Evolutionary conservation across 192 early-diverging fungal genomes (phyloP), one percentile per base, ranked within the genome.

Genomic region (Linnemannia elongata): DNA sequence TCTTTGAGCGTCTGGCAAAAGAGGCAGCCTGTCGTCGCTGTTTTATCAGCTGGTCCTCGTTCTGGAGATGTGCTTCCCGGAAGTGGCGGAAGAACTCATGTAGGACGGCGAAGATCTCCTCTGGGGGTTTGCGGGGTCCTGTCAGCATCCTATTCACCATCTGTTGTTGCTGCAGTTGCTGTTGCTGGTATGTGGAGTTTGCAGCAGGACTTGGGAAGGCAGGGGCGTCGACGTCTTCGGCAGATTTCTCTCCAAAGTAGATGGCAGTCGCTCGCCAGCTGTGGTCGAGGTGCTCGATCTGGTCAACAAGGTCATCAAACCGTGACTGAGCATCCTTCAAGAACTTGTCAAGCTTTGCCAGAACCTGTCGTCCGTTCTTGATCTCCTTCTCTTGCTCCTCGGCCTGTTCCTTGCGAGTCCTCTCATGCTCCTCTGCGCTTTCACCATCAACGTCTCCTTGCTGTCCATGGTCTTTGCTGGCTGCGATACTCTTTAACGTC

Each of bases 181-280:
- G 38, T 39, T 39, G 20, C 27, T 54, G 10, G 27, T 35, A 10
- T 3, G 4, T 22, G 72, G 13, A 24, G 47, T 39, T 3, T 39
- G 38, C 4, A 8, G 72, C 33, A 30, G 52, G 6, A 20, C 15
- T 33, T 27, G 27, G 22, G 9, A 36, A 7, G 52, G 15, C 24
- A 47, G 35, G 24, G 33, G 0, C 6, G 27, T 42, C 44, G 41
- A 45, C 27, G n/a, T 87, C 85, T 4, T 35, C 80, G 4, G 76
- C 79, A 30, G 85, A 78, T 44, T 87, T 87, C 22, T 87, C 85
- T 1, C 85, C 85, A 81, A 87, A 87, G 76, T 87, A 87, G 18
- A 78, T 74, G 4, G 85, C 85, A 17, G 76, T 87, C 35, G 85
- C 36, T 57, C 73, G 76, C 85, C 85, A 87, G 76, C 85, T 87